Percentiles rank a stretch among this genome's conserved stretches.
These are phyloP conservation scores for Rutstroemia sp. DNA, from an alignment of 2,329 filamentous ascomycete genomes.

Conservation along the genomic window DNA sequence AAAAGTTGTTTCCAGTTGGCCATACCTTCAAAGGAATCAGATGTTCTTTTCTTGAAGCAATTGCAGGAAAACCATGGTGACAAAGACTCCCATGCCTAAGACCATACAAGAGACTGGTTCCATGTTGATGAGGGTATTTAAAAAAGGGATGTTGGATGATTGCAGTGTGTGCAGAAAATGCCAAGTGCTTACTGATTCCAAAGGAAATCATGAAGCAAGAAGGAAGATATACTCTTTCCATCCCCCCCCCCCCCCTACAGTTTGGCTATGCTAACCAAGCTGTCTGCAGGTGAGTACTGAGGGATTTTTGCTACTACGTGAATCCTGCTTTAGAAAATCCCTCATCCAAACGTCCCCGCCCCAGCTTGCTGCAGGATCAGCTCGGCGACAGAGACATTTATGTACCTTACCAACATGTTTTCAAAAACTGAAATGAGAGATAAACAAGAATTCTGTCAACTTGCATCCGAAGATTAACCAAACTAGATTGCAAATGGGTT, in stretches of 20 bases:
- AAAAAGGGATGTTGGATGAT: not conserved
- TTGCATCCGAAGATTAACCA: not conserved
- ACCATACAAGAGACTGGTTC: conserved; percentile 10
- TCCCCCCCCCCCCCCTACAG: too few relatives aligned
- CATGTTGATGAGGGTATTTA: not conserved
- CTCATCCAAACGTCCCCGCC: not conserved
- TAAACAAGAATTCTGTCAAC: not conserved
- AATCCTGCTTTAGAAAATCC: not conserved
- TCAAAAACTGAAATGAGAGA: not conserved
- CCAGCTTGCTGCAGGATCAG: not conserved
- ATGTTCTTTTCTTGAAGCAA: conserved; percentile 6
- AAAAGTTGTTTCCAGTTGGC: not conserved
- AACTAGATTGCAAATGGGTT: not conserved
- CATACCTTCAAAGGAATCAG: not conserved
- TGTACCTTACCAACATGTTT: not conserved
- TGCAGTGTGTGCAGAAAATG: not conserved
- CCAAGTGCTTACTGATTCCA: too few relatives aligned
- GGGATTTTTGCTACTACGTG: conserved; percentile 3
- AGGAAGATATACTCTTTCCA: conserved; percentile 1
- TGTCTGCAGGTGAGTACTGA: not conserved
- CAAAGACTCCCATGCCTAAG: conserved; percentile 7
- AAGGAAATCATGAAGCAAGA: not conserved
- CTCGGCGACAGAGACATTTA: not conserved
- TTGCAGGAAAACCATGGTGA: conserved; percentile 9
- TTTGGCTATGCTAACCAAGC: not conserved